Evolutionary conservation across 192 early-diverging fungal species (phyloP).

Genomic region (Geranomyces variabilis): DNA sequence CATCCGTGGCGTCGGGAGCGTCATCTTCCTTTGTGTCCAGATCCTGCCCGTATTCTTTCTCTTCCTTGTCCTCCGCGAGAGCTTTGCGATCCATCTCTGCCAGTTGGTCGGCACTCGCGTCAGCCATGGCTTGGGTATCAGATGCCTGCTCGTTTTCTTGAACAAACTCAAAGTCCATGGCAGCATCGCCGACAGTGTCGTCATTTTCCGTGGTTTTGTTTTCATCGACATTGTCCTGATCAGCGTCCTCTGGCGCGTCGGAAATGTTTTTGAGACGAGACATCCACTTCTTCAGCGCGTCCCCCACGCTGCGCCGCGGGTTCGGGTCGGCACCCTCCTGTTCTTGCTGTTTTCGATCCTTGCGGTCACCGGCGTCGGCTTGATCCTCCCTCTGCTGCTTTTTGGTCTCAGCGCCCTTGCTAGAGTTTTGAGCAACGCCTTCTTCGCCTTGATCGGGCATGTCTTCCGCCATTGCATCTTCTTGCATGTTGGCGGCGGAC

Average conservation of each 20-base stretch:
- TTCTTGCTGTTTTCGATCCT: constrained; percentile 35
- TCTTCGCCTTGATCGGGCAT: constrained; percentile 41
- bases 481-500: constrained; percentile 42
- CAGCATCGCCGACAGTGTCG: constrained; percentile 34
- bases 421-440: constrained; percentile 27
- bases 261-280: constrained; percentile 76
- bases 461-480: constrained; percentile 60
- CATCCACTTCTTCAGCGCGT: constrained; percentile 93
- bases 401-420: constrained; percentile 4
- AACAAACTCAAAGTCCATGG: constrained; percentile 71
- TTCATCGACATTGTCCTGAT: constrained; percentile 36
- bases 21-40: constrained; percentile 17
- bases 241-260: constrained; percentile 57
- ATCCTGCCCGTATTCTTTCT: constrained; percentile 31
- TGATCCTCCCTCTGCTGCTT: constrained; percentile 6
- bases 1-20: neutral
- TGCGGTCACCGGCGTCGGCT: constrained; percentile 11
- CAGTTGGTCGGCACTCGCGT: constrained; percentile 67
- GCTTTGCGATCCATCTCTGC: constrained; percentile 49
- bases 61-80: constrained; percentile 43
- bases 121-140: constrained; percentile 75
- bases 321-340: constrained; percentile 58
- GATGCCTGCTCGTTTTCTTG: constrained; percentile 74
- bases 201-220: constrained; percentile 50
- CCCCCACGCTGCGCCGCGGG: constrained; percentile 88